Evolutionary conservation across 2,329 filamentous ascomycete genomes (phyloP).

Genomic region (Aspergillus viridinutans): DNA sequence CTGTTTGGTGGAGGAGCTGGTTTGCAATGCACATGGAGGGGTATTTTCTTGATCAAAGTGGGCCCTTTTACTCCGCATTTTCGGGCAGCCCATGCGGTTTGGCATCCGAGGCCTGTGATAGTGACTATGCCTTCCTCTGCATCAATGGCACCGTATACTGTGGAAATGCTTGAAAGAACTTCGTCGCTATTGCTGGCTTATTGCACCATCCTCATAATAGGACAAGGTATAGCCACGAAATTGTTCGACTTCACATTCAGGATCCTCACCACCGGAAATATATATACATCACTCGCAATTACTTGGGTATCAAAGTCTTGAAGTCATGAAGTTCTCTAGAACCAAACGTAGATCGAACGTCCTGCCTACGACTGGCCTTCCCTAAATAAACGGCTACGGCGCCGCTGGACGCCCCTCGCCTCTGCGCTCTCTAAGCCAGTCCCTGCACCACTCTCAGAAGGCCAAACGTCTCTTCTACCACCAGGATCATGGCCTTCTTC

Average conservation of each 20-base stretch:
- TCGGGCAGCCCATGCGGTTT: background rate
- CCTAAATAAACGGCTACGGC: slow-evolving; percentile 25
- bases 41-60: background rate
- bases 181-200: background rate
- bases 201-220: background rate
- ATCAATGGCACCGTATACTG: background rate
- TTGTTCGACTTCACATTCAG: background rate
- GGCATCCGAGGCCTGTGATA: background rate
- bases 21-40: background rate
- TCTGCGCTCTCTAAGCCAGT: slow-evolving; percentile 46
- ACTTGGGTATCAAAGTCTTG: slow-evolving; percentile 2
- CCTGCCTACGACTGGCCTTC: slow-evolving; percentile 9
- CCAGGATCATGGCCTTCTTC: slow-evolving; percentile 7
- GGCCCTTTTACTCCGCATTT: background rate
- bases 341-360: background rate
- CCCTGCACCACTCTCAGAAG: slow-evolving; percentile 48
- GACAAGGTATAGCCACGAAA: background rate
- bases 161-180: background rate
- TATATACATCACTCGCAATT: background rate
- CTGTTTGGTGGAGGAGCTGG: slow-evolving; percentile 6
- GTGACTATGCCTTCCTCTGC: background rate
- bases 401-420: slow-evolving; percentile 28
- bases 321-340: background rate
- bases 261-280: background rate
- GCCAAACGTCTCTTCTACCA: slow-evolving; percentile 11